These are phyloP conservation scores for Jamesozyma hellenica DNA, from an alignment of 805 yeast genomes.

Conservation along the genomic window DNA sequence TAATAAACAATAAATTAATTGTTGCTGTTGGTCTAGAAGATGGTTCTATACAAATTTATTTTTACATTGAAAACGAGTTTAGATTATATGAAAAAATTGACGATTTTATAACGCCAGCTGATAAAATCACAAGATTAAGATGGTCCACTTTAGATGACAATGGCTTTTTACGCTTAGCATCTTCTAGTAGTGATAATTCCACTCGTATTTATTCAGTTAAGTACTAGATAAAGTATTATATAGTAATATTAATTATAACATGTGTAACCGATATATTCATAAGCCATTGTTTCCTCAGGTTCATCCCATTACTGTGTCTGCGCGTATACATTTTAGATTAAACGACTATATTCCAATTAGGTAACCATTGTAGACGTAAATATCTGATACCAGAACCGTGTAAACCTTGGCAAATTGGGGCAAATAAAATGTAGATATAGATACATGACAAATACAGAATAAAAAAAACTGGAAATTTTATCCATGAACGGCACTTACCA, in stretches of 20 bases:
- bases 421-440: conserved; percentile 48
- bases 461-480: conserved; percentile 32
- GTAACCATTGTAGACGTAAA: conserved; percentile 42
- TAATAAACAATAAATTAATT: conserved; percentile 25
- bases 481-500: conserved; percentile 15
- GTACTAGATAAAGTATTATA: conserved; percentile 1
- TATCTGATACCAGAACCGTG: conserved; percentile 40
- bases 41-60: conserved; percentile 46
- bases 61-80: conserved; percentile 28
- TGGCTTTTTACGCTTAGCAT: conserved; percentile 42
- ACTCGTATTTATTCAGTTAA: conserved; percentile 31
- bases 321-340: background rate
- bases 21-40: conserved; percentile 63
- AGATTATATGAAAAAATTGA: conserved; percentile 29
- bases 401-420: conserved; percentile 80
- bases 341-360: conserved; percentile 43
- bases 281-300: background rate
- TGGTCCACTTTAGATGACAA: conserved; percentile 36
- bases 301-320: background rate
- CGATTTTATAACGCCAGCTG: conserved; percentile 44
- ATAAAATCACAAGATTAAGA: conserved; percentile 48
- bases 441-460: conserved; percentile 38
- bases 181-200: conserved; percentile 54
- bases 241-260: background rate
- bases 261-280: background rate